Evolutionary conservation across 257 asterid species (phyloP).

Genomic region (Nemophila menziesii): DNA sequence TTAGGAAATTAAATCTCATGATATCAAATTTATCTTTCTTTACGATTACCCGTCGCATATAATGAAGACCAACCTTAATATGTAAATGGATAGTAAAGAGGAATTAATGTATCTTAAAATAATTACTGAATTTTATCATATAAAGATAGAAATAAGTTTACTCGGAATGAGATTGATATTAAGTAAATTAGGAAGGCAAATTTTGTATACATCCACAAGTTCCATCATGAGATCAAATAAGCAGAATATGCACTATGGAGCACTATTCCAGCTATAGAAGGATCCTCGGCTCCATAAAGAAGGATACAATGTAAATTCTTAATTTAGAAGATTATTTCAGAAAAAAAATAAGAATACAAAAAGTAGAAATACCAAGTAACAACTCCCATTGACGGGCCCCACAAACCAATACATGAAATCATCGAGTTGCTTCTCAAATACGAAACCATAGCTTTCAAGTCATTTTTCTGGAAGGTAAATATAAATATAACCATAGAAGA

Average conservation of each 20-base stretch:
- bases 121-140: no score
- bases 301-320: conserved; percentile 68
- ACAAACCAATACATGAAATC: conserved; percentile 81
- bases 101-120: no score
- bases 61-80: no score
- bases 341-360: no score
- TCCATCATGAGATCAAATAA: conserved; percentile 93
- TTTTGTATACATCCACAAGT: conserved; percentile 85
- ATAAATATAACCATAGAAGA: no score
- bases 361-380: conserved; percentile 78
- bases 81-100: no score
- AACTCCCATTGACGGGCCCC: conserved; percentile 99
- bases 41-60: no score
- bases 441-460: conserved; percentile 81
- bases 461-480: conserved; percentile 56
- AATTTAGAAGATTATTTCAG: no score
- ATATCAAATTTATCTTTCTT: no score
- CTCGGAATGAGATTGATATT: conserved; percentile 1
- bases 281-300: conserved; percentile 97
- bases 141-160: no score
- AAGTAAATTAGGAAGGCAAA: conserved; percentile 72
- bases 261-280: conserved; percentile 98
- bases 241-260: conserved; percentile 94
- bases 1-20: no score
- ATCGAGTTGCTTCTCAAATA: conserved; percentile 61